Evolutionary conservation across 306 rosid species (phyloP).

Genomic region (Cercis canadensis): DNA sequence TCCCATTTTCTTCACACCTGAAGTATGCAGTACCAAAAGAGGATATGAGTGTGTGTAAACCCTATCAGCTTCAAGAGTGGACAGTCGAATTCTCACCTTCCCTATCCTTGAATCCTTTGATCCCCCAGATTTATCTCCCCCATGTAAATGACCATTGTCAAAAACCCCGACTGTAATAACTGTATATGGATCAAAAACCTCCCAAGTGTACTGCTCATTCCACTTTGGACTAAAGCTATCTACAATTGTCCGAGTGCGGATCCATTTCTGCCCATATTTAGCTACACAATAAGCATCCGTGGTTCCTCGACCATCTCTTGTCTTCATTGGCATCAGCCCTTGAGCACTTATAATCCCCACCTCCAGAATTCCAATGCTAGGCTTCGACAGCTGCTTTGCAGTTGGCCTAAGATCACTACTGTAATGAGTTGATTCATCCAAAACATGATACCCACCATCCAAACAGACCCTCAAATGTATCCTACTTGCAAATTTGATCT

Average conservation of each 20-base stretch:
- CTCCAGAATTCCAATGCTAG: constrained; percentile 79
- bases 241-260: constrained; percentile 76
- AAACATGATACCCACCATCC: constrained; percentile 95
- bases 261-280: constrained; percentile 92
- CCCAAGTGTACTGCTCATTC: constrained; percentile 97
- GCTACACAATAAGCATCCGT: constrained; percentile 91
- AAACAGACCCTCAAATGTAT: constrained; percentile 81
- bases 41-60: constrained; percentile 94
- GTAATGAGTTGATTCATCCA: constrained; percentile 91
- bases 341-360: constrained; percentile 81
- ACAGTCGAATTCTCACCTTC: constrained; percentile 80
- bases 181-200: constrained; percentile 85
- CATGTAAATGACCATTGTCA: constrained; percentile 77
- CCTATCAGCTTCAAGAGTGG: constrained; percentile 82
- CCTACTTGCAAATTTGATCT: constrained; percentile 78
- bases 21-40: constrained; percentile 66
- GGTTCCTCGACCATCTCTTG: constrained; percentile 72
- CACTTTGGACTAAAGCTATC: constrained; percentile 76
- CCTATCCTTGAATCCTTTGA: constrained; percentile 84
- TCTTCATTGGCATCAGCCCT: constrained; percentile 85
- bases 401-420: constrained; percentile 97
- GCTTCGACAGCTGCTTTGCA: constrained; percentile 85
- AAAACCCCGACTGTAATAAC: constrained; percentile 80
- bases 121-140: constrained; percentile 59
- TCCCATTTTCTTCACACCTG: constrained; percentile 92